These are phyloP conservation scores for Penicillium palitans DNA, from an alignment of 2,329 filamentous ascomycete genomes.

Conservation along the genomic window DNA sequence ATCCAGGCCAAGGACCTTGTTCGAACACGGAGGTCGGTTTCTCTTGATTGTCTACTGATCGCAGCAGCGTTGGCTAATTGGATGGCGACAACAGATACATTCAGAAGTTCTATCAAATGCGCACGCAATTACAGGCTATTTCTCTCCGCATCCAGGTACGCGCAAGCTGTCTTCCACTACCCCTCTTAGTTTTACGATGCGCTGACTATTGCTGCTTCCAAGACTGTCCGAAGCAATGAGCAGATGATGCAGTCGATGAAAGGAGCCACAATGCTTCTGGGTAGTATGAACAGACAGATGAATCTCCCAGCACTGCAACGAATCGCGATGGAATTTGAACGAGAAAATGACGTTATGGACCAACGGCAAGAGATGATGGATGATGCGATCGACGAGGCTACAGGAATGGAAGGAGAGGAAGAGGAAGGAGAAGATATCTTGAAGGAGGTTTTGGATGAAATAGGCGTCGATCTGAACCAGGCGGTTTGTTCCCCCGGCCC, in stretches of 20 bases:
- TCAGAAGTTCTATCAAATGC: constrained; percentile 98
- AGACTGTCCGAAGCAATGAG: constrained; percentile 97
- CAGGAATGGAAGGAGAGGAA: constrained; percentile 77
- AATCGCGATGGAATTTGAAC: constrained; percentile 98
- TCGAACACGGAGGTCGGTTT: constrained; percentile 70
- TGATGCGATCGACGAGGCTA: constrained; percentile 95
- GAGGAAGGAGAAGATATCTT: constrained; percentile 97
- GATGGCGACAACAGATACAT: constrained; percentile 67
- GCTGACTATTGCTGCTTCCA: constrained; percentile 16
- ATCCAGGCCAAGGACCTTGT: constrained; percentile 98
- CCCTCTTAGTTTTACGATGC: constrained; percentile 2
- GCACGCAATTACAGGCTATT: constrained; percentile 94
- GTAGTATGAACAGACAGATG: constrained; percentile 98
- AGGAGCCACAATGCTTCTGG: constrained; percentile 85
- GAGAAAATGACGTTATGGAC: constrained; percentile 99
- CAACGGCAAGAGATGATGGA: constrained; percentile 99
- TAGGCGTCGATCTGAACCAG: constrained; percentile 89
- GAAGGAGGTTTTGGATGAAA: constrained; percentile 93
- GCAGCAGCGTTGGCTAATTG: constrained; percentile 1
- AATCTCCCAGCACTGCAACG: constrained; percentile 92
- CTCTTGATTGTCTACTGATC: neutral
- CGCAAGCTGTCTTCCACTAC: neutral
- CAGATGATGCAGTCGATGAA: constrained; percentile 99
- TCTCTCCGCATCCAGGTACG: constrained; percentile 86
- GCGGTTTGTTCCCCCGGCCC: constrained; percentile 61